These are phyloP conservation scores for Pleurotus giganteus DNA, from an alignment of 768 basidiomycete species.

Conservation along the genomic window DNA sequence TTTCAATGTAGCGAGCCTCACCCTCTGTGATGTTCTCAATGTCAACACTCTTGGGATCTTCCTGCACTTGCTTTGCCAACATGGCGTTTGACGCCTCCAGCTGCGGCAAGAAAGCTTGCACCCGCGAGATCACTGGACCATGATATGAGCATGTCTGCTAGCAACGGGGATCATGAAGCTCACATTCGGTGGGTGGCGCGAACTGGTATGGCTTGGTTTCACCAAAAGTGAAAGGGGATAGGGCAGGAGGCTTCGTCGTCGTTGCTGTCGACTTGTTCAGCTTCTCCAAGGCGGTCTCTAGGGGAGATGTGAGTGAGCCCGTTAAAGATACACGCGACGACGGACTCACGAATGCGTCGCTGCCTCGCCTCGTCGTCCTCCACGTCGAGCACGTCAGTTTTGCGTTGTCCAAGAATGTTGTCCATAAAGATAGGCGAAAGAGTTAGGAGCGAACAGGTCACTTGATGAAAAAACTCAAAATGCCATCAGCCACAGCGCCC, in stretches of 20 bases:
- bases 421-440: conserved; percentile 18
- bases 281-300: conserved; percentile 7
- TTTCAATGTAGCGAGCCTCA: conserved; percentile 59
- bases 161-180: not conserved
- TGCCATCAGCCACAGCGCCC: not conserved
- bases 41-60: conserved; percentile 59
- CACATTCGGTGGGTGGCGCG: not conserved
- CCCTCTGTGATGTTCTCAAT: conserved; percentile 59
- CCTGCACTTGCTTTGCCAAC: conserved; percentile 41
- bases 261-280: conserved; percentile 1
- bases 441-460: not conserved
- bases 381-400: conserved; percentile 36
- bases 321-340: not conserved
- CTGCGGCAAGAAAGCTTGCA: conserved; percentile 66
- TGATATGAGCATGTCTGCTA: not conserved
- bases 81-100: conserved; percentile 63
- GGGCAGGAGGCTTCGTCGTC: not conserved
- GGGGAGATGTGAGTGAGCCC: not conserved
- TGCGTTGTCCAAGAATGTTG: conserved; percentile 10
- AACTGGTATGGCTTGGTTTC: not conserved
- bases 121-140: conserved; percentile 59
- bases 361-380: conserved; percentile 47
- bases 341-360: conserved; percentile 36
- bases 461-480: not conserved
- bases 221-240: not conserved